Percentiles rank a stretch among this genome's conserved stretches.
Evolutionary conservation across 2,329 filamentous ascomycete genomes (phyloP).

Genomic region (Ceratocystis lukuohia): DNA sequence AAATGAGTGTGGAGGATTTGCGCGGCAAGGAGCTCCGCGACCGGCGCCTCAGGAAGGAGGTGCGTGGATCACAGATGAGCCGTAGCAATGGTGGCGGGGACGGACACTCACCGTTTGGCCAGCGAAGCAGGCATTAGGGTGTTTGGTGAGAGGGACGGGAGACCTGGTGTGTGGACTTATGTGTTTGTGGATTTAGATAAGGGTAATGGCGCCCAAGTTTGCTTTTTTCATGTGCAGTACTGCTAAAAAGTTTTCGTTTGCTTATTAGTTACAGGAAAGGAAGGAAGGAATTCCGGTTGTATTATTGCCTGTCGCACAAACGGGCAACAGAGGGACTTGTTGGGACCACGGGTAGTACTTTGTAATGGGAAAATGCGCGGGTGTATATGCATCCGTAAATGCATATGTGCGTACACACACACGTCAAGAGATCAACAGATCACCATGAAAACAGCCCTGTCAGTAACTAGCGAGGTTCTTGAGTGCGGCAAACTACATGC

Average conservation of each 20-base stretch:
- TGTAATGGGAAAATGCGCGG: background rate
- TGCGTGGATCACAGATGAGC: constrained; percentile 25
- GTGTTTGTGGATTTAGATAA: background rate
- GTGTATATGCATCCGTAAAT: background rate
- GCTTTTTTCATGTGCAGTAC: background rate
- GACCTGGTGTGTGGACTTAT: no score
- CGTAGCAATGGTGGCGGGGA: constrained; percentile 5
- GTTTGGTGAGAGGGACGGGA: background rate
- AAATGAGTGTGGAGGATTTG: constrained; percentile 6
- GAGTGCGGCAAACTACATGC: background rate
- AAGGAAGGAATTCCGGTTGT: background rate
- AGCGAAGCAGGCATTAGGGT: constrained; percentile 4
- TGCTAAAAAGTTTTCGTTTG: background rate
- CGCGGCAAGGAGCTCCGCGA: constrained; percentile 38
- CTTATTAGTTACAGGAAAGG: background rate
- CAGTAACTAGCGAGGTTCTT: background rate
- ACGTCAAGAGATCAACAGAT: background rate
- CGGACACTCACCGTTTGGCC: constrained; percentile 12
- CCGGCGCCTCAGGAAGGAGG: constrained; percentile 49
- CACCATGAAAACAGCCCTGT: no score
- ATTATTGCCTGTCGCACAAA: background rate
- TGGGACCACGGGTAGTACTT: no score
- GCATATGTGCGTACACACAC: background rate
- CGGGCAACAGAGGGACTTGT: background rate
- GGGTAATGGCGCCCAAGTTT: background rate